Evolutionary conservation across 257 asterid species (phyloP), one percentile per base, ranked within the genome.

Genomic region (Haberlea rhodopensis): DNA sequence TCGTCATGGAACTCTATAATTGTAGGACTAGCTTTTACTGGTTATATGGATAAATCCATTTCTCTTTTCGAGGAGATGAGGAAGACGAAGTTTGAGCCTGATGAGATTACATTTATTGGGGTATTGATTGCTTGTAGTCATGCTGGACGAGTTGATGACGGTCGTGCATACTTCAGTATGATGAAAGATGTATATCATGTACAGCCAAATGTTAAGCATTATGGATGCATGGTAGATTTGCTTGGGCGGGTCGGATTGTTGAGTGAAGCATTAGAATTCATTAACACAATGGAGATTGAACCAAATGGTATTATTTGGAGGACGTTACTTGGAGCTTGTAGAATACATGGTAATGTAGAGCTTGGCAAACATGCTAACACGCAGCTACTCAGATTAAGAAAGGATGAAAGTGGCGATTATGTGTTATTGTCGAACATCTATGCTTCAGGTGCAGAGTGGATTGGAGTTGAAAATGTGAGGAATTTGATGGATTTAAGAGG

Each of bases 261-360:
- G 77, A 69, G 68, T 58, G 91, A 88, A 79, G 94, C 94, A 16
- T 78, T 85, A 63, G 80, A 83, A 34, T 80, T 88, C 56, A 80
- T 85, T 28, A 63, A 59, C 24, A 40, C 65, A 7, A 88, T 85
- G 89, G 82, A 81, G 51, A 78, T 76, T 54, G 79, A 83, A 68
- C 91, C 91, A 8, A 88, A 85, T 77, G 87, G 85, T 29, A 73
- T 85, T 59, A 73, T 88, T 31, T 88, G 96, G 96, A 80, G 96
- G 72, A 85, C 90, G 45, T 57, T 88, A 29, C 88, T 85, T 37
- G 89, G 89, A 26, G 94, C 91, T 67, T 83, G 91, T 70, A 79
- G 77, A 57, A 65, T 83, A 63, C 94, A 88, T 76, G 76, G 83
- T 62, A 78, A 88, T 68, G 87, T 81, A 18, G 86, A 88, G 74